These are phyloP conservation scores for Sugiyamaella xylanicola DNA, from an alignment of 1,139 yeast genomes.

Conservation along the genomic window DNA sequence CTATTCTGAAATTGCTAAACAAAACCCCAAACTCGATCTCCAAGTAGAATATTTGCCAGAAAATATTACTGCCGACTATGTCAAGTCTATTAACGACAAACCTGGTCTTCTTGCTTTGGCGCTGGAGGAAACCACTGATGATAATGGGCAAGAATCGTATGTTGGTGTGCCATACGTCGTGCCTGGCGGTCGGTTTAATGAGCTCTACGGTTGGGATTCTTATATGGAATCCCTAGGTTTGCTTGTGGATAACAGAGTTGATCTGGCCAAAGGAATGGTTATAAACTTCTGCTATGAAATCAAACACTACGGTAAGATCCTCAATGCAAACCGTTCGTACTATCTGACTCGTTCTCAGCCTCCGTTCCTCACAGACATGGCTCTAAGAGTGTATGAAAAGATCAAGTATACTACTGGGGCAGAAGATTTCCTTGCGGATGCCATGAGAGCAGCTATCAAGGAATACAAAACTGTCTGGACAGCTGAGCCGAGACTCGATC, in stretches of 20 bases:
- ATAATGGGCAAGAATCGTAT: constrained; percentile 51
- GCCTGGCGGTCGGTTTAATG: constrained; percentile 97
- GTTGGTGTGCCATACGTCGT: constrained; percentile 86
- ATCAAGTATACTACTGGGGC: constrained; percentile 49
- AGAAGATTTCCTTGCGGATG: constrained; percentile 56
- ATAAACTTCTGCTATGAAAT: constrained; percentile 92
- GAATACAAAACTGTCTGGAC: constrained; percentile 88
- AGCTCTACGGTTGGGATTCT: constrained; percentile 97
- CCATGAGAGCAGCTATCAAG: constrained; percentile 77
- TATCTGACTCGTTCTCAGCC: constrained; percentile 94
- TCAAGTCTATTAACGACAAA: constrained; percentile 71
- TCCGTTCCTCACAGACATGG: constrained; percentile 96
- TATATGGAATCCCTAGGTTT: constrained; percentile 90
- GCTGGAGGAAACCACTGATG: constrained; percentile 55
- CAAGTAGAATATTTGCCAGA: constrained; percentile 73
- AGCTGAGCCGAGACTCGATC: constrained; percentile 70
- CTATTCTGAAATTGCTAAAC: constrained; percentile 56
- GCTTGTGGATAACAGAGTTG: constrained; percentile 62
- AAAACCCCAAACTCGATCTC: constrained; percentile 59
- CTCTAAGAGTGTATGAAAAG: constrained; percentile 66
- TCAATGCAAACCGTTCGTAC: constrained; percentile 93
- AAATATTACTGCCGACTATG: constrained; percentile 65
- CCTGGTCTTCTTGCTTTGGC: constrained; percentile 91
- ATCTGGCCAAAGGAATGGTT: constrained; percentile 87
- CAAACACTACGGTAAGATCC: constrained; percentile 83